Base-by-base conservation (phyloP, 176 grass and related monocot genomes). In the Microstegium vimineum region DNA sequence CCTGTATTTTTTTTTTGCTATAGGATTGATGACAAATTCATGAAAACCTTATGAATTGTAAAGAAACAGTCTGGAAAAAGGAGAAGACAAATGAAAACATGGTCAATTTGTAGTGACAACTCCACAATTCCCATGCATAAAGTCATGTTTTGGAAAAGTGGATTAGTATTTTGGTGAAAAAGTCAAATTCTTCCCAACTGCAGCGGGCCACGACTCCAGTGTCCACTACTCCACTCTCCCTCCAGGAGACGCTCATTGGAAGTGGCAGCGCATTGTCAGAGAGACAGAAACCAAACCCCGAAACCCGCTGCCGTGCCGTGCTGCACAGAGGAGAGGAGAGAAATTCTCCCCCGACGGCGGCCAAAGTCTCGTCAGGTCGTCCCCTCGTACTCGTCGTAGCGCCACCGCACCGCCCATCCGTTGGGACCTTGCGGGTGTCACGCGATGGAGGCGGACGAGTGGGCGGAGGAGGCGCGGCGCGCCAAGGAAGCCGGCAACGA, bases 401-500 rank as follows among this genome's bases (percentile, higher is more conserved):
- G 59, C 59, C 16, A 60, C 15, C 36, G 23, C 23, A 0, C 42
- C 57, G 28, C 63, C 36, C 16, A 34, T 25, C 20, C 45, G 28
- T 16, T 36, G 73, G 17, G 18, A 6, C 4, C 42, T 45, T 45
- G 42, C 1, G 33, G 20, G 18, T 62, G 59, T 40, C 20, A 38
- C 37, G 70, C 72, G 71, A 74, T 78, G 76, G 88, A 82, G 23
- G 73, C 71, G 65, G 80, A 26, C 22, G 78, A 67, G 34, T 72
- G 64, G 62, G 81, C 73, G 83, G 84, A 74, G 83, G 88, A 23
- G 63, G 83, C 69, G 78, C 88, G 78, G 64, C 88, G 88, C 73
- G 77, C 40, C 9, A 80, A 80, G 77, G 77, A 80, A 63, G 77
- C 62, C 42, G 62, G 62, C 52, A 77, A 82, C 80, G 71, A 72